Evolutionary conservation across 345 rosid genomes (phyloP).

Genomic region (Eutrema yunnanense): DNA sequence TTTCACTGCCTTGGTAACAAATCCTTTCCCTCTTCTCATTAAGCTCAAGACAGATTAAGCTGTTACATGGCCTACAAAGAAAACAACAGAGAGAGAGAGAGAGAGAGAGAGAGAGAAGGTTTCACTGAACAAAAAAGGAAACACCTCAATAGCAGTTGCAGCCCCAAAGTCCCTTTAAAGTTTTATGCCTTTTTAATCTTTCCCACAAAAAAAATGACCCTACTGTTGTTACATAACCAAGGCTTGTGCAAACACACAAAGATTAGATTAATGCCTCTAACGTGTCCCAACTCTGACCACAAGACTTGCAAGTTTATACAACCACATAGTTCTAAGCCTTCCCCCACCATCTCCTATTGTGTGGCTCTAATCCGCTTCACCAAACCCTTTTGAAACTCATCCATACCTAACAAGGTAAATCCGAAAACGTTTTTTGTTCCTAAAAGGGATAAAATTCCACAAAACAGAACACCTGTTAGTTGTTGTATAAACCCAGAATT

Average conservation of each 20-base stretch:
- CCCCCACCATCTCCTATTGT: conserved; percentile 11
- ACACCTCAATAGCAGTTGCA: conserved; percentile 1
- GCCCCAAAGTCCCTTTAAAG: not conserved
- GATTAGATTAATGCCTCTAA: not conserved
- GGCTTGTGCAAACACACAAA: conserved; percentile 8
- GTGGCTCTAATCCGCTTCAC: conserved; percentile 9
- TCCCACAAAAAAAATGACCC: conserved; percentile 22
- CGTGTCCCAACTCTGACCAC: conserved; percentile 21
- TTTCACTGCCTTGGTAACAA: not conserved
- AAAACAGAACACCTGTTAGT: not conserved
- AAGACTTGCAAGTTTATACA: not conserved
- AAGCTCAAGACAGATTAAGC: conserved; percentile 1
- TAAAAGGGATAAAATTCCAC: not conserved
- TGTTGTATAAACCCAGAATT: not conserved
- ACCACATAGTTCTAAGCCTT: conserved; percentile 16
- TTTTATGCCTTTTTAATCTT: not conserved
- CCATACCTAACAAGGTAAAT: not conserved
- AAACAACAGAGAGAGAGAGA: conserved; percentile 9
- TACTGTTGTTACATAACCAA: not conserved
- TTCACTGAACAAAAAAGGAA: not conserved
- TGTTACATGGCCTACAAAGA: conserved; percentile 2
- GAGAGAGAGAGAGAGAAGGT: conserved; percentile 8
- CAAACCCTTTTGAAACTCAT: not conserved
- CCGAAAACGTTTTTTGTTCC: not conserved
- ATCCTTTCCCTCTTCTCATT: not conserved